Evolutionary conservation across 306 rosid species (phyloP).

Genomic region (Quercus alba): DNA sequence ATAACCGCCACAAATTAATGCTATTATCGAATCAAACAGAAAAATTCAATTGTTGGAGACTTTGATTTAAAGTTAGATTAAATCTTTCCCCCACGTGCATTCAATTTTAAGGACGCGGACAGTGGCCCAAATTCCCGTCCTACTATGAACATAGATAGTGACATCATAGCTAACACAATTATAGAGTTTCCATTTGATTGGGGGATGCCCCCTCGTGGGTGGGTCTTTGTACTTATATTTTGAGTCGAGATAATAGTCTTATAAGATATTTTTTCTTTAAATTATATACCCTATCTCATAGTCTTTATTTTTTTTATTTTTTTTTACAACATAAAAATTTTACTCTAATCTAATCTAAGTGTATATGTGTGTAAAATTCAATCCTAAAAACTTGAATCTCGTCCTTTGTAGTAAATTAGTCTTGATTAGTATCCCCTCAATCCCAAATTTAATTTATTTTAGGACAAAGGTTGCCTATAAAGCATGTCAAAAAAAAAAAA

Average conservation of each 20-base stretch:
- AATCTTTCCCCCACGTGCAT: constrained; percentile 29
- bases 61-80: constrained; percentile 32
- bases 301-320: too few relatives aligned
- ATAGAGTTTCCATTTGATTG: constrained; percentile 7
- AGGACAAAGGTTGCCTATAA: too few relatives aligned
- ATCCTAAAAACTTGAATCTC: too few relatives aligned
- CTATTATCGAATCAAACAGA: constrained; percentile 13
- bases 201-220: constrained; percentile 7
- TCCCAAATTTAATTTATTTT: too few relatives aligned
- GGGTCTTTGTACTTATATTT: neutral
- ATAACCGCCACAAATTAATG: constrained; percentile 24
- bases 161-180: constrained; percentile 38
- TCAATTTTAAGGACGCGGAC: constrained; percentile 14
- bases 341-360: accelerated
- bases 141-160: constrained; percentile 31
- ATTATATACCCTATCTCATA: too few relatives aligned
- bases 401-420: accelerated
- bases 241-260: too few relatives aligned
- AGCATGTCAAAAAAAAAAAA: too few relatives aligned
- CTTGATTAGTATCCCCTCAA: too few relatives aligned
- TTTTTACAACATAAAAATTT: too few relatives aligned
- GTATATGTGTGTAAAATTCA: accelerated
- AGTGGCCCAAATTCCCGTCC: constrained; percentile 20
- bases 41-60: constrained; percentile 33
- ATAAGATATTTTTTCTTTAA: too few relatives aligned